These are phyloP conservation scores for Pichia rugopelliculosa DNA, from an alignment of 805 yeast species.

Conservation along the genomic window DNA sequence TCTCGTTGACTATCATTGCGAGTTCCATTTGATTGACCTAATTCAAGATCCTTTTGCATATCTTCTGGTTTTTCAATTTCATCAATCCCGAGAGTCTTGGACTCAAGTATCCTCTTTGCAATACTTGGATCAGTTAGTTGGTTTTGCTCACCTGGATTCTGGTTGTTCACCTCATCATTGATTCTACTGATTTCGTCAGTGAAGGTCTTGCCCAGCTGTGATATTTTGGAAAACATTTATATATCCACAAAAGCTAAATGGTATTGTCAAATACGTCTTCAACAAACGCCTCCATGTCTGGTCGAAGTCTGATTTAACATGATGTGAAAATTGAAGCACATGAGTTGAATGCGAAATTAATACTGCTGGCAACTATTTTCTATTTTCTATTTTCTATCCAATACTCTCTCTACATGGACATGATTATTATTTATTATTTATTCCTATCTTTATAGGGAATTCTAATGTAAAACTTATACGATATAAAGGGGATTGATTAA, in stretches of 20 bases:
- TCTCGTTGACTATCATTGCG: not conserved
- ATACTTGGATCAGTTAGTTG: conserved; percentile 19
- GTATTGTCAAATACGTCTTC: too few species aligned
- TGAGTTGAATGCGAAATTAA: too few species aligned
- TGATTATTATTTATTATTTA: too few species aligned
- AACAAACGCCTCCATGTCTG: too few species aligned
- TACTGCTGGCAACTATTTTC: too few species aligned
- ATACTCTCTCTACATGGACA: too few species aligned
- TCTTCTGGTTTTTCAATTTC: conserved; percentile 41
- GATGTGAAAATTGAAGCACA: too few species aligned
- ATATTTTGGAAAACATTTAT: conserved; percentile 52
- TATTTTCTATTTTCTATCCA: too few species aligned
- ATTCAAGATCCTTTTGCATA: conserved; percentile 7
- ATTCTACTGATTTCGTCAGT: conserved; percentile 47
- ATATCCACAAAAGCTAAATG: too few species aligned
- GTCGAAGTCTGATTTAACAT: too few species aligned
- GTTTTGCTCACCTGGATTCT: conserved; percentile 14
- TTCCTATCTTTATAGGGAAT: too few species aligned
- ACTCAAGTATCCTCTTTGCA: conserved; percentile 30
- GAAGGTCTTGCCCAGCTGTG: conserved; percentile 57
- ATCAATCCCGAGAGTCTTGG: conserved; percentile 41
- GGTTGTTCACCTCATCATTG: conserved; percentile 26
- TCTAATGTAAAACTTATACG: not conserved
- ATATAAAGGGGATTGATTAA: not conserved
- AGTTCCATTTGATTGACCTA: too few species aligned